Base-by-base conservation (phyloP, 129 eudicot genomes). In the Saposhnikovia divaricata region DNA sequence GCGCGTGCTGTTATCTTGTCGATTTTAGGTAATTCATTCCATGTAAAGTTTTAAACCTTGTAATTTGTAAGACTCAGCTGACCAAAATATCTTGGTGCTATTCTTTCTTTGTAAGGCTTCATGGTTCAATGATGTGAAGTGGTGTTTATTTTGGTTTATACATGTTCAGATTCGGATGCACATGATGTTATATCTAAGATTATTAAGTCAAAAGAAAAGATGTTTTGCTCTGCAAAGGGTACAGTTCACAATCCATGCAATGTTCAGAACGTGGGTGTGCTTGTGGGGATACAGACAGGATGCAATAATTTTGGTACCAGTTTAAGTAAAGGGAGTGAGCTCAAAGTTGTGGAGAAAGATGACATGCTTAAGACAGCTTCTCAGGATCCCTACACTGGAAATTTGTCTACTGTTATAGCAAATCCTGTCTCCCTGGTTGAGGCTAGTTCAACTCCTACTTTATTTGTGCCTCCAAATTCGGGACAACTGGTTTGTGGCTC, bases 151-250 rank as follows among this genome's bases (percentile, higher is more conserved):
- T 59, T 1, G 66, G 37, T 85, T 23, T n/a, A 72, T n/a, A 70
- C 51, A 76, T 63, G 7, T 80, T 69, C 85, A 87, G 87, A 74
- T 46, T 78, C 90, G 40, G 94, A 82, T 75, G 66, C 81, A 5
- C 82, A 79, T 39, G 70, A 55, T 45, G 76, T 73, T 68, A 79
- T 89, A 72, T 81, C 77, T 40, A 83, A 85, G 80, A 82, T 88
- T 47, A 79, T 89, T 42, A 78, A 69, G 80, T 83, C 88, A 48
- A 92, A 85, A 61, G 63, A 53, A 53, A 65, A 50, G 47, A 88
- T 80, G 84, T 69, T 84, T n/a, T 68, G 53, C 53, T 83, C 57
- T 74, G 89, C 82, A 76, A 2, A 69, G 66, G 81, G 86, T 78
- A 81, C 79, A 66, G 75, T 28, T 57, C 68, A 39, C 79, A 83